Evolutionary conservation across 2,329 filamentous ascomycete species (phyloP).

Genomic region (Rhynchosporium secalis): DNA sequence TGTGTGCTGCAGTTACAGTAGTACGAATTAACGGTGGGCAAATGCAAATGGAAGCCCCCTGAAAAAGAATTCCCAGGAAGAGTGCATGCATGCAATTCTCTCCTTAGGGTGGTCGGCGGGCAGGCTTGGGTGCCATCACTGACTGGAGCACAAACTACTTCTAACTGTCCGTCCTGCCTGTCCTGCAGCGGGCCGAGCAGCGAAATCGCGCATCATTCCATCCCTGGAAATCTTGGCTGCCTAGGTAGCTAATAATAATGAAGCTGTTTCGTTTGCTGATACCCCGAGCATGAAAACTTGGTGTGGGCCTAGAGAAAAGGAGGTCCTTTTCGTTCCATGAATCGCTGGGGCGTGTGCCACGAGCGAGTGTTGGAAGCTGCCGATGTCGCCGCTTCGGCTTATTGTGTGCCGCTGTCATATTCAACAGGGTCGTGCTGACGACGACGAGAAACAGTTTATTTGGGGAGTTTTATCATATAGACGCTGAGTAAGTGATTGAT

Average conservation of each 20-base stretch:
- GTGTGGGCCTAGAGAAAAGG: not conserved
- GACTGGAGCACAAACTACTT: conserved; percentile 24
- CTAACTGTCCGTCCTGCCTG: not conserved
- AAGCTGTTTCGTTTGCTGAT: too few species aligned
- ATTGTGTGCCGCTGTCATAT: not conserved
- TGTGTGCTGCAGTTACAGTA: too few species aligned
- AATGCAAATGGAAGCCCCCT: too few species aligned
- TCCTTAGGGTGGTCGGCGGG: not conserved
- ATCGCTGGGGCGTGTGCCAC: not conserved
- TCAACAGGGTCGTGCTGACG: not conserved
- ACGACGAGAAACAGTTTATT: not conserved
- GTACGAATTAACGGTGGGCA: not conserved
- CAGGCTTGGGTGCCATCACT: not conserved
- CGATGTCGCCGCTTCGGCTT: not conserved
- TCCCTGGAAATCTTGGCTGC: not conserved
- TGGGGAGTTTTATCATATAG: not conserved
- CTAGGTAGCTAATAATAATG: not conserved
- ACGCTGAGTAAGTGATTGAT: conserved; percentile 4
- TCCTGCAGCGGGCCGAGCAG: conserved; percentile 38
- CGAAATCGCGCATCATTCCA: conserved; percentile 21
- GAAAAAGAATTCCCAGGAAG: not conserved
- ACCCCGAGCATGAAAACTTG: too few species aligned
- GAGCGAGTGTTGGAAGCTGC: not conserved
- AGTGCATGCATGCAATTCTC: not conserved
- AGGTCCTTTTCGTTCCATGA: not conserved